Conservation (phyloP, 1,139 yeast species). For the Diutina neorugosa region DNA sequence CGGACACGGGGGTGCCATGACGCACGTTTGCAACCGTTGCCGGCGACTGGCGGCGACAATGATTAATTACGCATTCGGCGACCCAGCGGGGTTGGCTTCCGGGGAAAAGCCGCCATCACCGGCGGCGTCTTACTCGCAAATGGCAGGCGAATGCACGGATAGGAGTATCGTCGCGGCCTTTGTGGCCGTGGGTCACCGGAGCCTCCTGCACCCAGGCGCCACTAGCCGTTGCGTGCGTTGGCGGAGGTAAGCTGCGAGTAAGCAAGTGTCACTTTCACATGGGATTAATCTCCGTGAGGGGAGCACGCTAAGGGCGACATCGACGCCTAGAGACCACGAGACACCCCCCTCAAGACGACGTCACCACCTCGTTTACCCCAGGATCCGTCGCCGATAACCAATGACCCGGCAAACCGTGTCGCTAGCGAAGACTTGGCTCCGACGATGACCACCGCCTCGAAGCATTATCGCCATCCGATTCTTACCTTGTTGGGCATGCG, state of each 20-base stretch:
- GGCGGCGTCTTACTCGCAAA: neutral
- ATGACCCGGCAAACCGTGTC: too few species aligned
- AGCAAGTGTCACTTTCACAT: neutral
- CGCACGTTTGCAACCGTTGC: neutral
- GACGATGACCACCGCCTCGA: neutral
- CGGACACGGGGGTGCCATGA: too few species aligned
- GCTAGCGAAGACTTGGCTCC: too few species aligned
- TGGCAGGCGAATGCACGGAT: neutral
- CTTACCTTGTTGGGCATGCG: neutral
- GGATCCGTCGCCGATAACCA: neutral
- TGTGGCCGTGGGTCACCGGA: neutral
- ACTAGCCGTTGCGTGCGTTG: neutral
- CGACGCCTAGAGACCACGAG: neutral
- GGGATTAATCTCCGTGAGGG: neutral
- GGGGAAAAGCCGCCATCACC: neutral
- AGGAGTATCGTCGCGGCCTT: neutral
- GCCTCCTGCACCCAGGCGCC: neutral
- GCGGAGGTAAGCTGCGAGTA: neutral
- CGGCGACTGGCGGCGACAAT: neutral
- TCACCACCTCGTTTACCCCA: neutral
- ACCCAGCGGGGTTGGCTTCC: neutral
- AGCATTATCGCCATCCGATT: neutral
- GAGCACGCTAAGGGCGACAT: neutral
- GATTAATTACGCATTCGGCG: neutral
- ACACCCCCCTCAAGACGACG: neutral